Evolutionary conservation across 2,329 filamentous ascomycete genomes (phyloP).

Genomic region (Fusarium nelsonii): DNA sequence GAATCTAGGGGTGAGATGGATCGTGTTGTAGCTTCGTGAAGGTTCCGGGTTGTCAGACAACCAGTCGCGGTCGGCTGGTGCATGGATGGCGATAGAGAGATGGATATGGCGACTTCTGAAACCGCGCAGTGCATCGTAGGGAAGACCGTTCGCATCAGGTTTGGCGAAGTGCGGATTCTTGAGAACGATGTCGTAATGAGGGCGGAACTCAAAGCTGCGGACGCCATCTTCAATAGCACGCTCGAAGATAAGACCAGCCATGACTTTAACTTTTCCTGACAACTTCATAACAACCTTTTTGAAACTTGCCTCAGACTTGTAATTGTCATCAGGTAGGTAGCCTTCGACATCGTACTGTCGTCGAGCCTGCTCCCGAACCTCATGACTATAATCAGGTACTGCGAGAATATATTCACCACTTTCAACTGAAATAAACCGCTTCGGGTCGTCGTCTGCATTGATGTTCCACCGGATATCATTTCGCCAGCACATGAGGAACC

Average conservation of each 20-base stretch:
- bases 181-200: constrained; percentile 91
- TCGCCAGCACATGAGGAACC: constrained; percentile 98
- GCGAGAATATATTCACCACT: constrained; percentile 96
- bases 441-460: constrained; percentile 86
- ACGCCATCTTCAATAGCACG: constrained; percentile 77
- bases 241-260: constrained; percentile 92
- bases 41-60: constrained; percentile 77
- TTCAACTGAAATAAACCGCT: constrained; percentile 94
- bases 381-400: constrained; percentile 91
- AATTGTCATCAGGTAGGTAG: constrained; percentile 71
- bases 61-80: constrained; percentile 90
- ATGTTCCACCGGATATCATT: constrained; percentile 92
- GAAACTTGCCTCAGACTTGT: constrained; percentile 83
- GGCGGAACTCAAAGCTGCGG: constrained; percentile 88
- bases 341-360: constrained; percentile 68
- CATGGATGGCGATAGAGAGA: constrained; percentile 89
- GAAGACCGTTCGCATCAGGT: constrained; percentile 63
- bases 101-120: constrained; percentile 98
- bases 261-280: constrained; percentile 94
- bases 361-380: constrained; percentile 76
- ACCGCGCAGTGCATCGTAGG: constrained; percentile 94
- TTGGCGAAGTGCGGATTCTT: constrained; percentile 83
- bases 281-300: constrained; percentile 99
- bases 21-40: constrained; percentile 93
- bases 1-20: constrained; percentile 93